These are phyloP conservation scores for Avena eriantha DNA, from an alignment of 176 grass and related monocot genomes.

Conservation along the genomic window DNA sequence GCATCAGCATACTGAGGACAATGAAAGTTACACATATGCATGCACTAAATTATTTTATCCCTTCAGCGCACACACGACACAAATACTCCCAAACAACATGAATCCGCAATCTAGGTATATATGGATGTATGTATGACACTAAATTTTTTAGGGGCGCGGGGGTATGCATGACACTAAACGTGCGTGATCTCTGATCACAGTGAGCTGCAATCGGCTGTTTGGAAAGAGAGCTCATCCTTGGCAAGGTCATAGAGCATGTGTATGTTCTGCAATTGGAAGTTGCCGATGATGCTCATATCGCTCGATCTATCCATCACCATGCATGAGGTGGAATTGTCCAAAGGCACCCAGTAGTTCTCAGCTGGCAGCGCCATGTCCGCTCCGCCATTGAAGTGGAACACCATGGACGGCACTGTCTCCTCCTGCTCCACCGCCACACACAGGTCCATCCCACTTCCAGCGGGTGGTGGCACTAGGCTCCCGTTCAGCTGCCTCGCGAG, in stretches of 20 bases:
- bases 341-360: constrained; percentile 11
- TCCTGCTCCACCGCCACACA: background rate
- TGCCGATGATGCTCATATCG: background rate
- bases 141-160: too few species aligned
- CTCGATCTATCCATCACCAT: background rate
- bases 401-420: background rate
- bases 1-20: too few species aligned
- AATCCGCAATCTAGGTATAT: too few species aligned
- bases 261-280: constrained; percentile 36
- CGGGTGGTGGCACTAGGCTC: constrained; percentile 36
- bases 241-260: background rate
- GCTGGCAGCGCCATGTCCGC: constrained; percentile 22
- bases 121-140: too few species aligned
- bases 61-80: too few species aligned
- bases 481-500: background rate
- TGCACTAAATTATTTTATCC: too few species aligned
- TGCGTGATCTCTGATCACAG: background rate
- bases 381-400: constrained; percentile 35
- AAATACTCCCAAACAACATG: too few species aligned
- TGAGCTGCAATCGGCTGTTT: background rate
- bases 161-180: too few species aligned
- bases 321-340: constrained; percentile 17
- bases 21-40: too few species aligned
- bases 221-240: constrained; percentile 10
- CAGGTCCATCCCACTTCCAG: background rate